Base-by-base conservation (phyloP, 1,139 yeast species). In the Blastobotrys niveus region DNA sequence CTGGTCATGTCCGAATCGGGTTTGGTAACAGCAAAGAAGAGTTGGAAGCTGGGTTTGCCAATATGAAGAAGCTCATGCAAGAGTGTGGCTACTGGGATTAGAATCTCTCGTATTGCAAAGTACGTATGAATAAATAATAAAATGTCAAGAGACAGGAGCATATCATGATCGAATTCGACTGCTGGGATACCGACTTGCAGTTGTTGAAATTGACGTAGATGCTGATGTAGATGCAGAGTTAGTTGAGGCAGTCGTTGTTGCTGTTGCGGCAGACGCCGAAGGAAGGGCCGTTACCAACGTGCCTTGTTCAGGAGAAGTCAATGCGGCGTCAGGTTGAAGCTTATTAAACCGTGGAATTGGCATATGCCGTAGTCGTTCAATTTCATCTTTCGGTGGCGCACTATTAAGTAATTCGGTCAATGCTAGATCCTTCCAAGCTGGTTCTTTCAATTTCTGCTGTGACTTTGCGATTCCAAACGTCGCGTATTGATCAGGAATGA, bases 1-100 rank as follows among this genome's bases (percentile, higher is more conserved):
- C 68, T 1, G 78, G 77, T 0, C 70, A 57, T 48, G 49, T 76
- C 20, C 61, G 82, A 33, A 57, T 77, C 21, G 82, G 81, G 0
- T 76, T 70, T 52, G 80, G 74, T n/a, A 77, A 76, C 53, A 56
- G 66, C 9, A 54, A 61, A 7, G 54, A 57, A 3, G 72, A 71
- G 41, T 55, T 76, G 24, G 33, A 27, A 8, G 43, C 48, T 8
- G 72, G 71, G 0, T 51, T 68, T 29, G 53, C 51, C 15, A 31
- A 51, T n/a, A 43, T 64, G 36, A 48, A 51, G 38, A 37, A 51
- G 25, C 34, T 38, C 20, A 42, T 42, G 43, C 34, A 19, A 38
- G 26, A 35, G 29, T 14, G 21, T 31, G 42, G 42, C 14, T 32
- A 21, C 31, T 38, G 42, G 42, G 24, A 5, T 12, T 34, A 34